Evolutionary conservation across 2,329 filamentous ascomycete genomes (phyloP), one percentile per base, ranked within the genome.

Genomic region (Mycosphaerella sp.): DNA sequence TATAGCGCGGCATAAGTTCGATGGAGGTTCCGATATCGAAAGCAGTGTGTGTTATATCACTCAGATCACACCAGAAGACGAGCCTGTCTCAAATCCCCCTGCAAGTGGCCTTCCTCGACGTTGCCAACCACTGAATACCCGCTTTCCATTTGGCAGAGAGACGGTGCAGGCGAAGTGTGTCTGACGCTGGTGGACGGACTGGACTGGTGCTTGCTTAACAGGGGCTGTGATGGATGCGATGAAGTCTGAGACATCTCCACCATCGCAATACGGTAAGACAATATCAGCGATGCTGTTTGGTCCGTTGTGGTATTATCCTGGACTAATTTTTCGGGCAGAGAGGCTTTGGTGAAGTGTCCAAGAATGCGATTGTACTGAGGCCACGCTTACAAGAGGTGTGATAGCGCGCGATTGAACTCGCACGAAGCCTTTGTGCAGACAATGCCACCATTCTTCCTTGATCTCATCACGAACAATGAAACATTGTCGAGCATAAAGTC

Each of bases 211-310:
- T 7, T 29, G 11, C 9, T 44, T 12, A 7, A 23, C 23, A 3
- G 4, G 6, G 2, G 26, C 11, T 4, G 31, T 21, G 1, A 56
- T 54, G n/a, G 56, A 53, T 5, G 29, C 5, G 21, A 56, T 32
- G 31, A 59, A 56, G n/a, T 53, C 49, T n/a, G 29, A 21, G 1
- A 65, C 46, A 40, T 64, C 62, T 9, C 62, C 62, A 9, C 53
- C 52, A 1, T 51, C 34, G 51, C 59, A 62, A 48, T 51, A 64
- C n/a, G 58, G 59, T 17, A 61, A 46, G 4, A 54, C 43, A 29
- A 59, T 44, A 21, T 53, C 48, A 4, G 29, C 45, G 12, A 53
- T 50, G 21, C 40, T 31, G 12, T 38, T 36, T 6, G 21, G 21
- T 23, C 43, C 43, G 23, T 34, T 41, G 39, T 45, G 50, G 59